phyloP scores from a whole-genome alignment of 441 rosid genomes.

The Eutrema salsugineum region DNA sequence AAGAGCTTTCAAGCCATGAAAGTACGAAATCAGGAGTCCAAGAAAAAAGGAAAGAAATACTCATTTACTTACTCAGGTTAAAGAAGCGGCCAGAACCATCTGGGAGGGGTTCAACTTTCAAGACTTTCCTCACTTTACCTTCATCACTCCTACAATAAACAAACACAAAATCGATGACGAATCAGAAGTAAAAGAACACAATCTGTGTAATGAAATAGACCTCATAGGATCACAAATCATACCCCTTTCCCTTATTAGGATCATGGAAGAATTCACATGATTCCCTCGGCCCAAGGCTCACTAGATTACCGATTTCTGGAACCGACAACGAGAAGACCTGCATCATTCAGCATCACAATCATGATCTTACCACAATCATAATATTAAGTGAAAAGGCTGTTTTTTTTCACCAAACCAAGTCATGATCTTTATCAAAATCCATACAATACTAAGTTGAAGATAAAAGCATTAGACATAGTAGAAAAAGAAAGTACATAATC shows the following conservation, averaged over 20 bases:
- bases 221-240: not conserved
- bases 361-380: conserved; percentile 9
- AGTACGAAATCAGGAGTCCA: not conserved
- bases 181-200: not conserved
- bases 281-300: conserved; percentile 71
- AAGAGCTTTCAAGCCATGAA: not conserved
- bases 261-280: conserved; percentile 93
- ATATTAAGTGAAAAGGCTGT: not conserved
- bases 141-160: conserved; percentile 59
- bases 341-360: conserved; percentile 1
- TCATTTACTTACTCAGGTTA: conserved; percentile 63
- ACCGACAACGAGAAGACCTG: conserved; percentile 89
- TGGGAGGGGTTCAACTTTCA: conserved; percentile 93
- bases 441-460: not conserved
- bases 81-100: conserved; percentile 96
- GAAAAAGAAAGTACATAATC: not conserved
- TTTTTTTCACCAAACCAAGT: not conserved
- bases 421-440: not conserved
- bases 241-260: conserved; percentile 85
- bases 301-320: conserved; percentile 71
- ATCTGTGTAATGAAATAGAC: not conserved
- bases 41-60: conserved; percentile 14
- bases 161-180: not conserved
- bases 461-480: not conserved
- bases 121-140: conserved; percentile 86